A percentile compares a stretch with the other conserved stretches of the same genome.
Evolutionary conservation across 139 green algal genomes (phyloP).

Genomic region (Dunaliella primolecta): DNA sequence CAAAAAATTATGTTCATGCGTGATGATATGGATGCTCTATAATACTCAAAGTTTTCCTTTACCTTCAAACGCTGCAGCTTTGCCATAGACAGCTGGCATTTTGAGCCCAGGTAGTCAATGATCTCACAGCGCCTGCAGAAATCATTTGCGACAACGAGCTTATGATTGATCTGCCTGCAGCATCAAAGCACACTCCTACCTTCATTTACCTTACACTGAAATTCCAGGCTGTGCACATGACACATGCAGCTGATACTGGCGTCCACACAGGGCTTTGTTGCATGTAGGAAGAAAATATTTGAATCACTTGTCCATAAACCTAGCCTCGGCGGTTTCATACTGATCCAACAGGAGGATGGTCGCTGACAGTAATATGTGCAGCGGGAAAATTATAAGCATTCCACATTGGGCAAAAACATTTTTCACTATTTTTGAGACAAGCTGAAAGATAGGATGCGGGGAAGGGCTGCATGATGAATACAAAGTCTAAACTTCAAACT

Average conservation of each 20-base stretch:
- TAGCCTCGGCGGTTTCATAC: too few species aligned
- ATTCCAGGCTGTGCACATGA: too few species aligned
- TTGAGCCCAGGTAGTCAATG: not conserved
- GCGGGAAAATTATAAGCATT: too few species aligned
- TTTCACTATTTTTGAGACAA: too few species aligned
- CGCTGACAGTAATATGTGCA: too few species aligned
- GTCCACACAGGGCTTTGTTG: not conserved
- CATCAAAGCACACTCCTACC: not conserved
- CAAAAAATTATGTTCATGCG: not conserved
- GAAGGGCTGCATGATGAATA: too few species aligned
- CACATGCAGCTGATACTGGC: not conserved
- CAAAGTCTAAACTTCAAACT: too few species aligned
- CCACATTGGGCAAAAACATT: too few species aligned
- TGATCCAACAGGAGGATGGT: too few species aligned
- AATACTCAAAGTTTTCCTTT: not conserved
- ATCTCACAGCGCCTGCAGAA: not conserved
- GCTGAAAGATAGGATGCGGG: too few species aligned
- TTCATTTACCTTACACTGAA: too few species aligned
- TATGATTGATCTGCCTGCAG: not conserved
- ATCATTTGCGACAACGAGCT: not conserved
- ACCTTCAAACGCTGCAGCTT: not conserved
- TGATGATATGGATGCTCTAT: not conserved
- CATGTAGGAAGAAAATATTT: not conserved
- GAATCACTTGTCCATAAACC: too few species aligned
- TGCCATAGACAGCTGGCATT: not conserved